These are phyloP conservation scores for Pyracantha coccinea DNA, from an alignment of 331 rosid genomes.

Conservation along the genomic window DNA sequence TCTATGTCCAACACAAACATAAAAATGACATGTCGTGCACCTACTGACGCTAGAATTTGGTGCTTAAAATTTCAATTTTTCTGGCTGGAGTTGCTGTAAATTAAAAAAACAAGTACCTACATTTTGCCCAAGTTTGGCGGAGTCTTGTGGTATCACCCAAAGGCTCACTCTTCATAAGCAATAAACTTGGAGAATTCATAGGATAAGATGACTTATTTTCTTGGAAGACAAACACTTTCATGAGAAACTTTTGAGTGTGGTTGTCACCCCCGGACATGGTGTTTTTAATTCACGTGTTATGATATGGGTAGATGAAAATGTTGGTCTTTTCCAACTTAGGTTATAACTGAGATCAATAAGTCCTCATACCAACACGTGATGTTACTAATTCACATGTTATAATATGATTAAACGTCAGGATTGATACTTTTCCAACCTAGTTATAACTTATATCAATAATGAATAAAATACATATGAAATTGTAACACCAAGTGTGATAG, in stretches of 20 bases:
- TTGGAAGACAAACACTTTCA: background rate
- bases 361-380: no score
- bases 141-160: background rate
- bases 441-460: no score
- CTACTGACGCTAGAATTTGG: background rate
- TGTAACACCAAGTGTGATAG: no score
- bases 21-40: background rate
- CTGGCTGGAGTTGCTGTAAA: background rate
- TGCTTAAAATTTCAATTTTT: background rate
- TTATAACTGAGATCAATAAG: no score
- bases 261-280: accelerated
- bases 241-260: no score
- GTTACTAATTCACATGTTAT: no score
- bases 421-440: no score
- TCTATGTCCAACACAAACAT: background rate
- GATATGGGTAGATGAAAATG: no score
- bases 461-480: no score
- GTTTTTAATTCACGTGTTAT: no score
- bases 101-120: background rate
- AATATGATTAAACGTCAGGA: no score
- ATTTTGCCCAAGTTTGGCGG: background rate
- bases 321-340: no score
- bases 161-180: conserved; percentile 2
- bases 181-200: background rate
- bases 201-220: background rate